phyloP scores from a whole-genome alignment of 768 basidiomycete species.

The Ramaria sp. region DNA sequence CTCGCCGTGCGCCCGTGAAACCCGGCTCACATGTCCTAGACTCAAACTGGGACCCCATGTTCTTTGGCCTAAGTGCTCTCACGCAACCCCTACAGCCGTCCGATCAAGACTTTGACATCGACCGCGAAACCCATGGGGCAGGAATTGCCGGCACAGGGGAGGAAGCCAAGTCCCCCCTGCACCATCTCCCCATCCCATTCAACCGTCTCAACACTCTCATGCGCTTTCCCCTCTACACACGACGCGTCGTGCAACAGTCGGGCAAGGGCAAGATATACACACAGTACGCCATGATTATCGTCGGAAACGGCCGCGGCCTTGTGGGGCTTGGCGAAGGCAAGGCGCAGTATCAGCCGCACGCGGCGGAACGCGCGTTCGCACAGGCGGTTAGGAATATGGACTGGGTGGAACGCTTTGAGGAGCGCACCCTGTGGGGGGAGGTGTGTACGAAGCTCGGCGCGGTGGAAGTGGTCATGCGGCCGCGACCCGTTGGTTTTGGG shows the following conservation, averaged over 20 bases:
- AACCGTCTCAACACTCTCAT: constrained; percentile 25
- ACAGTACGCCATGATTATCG: constrained; percentile 51
- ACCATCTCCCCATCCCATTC: constrained; percentile 7
- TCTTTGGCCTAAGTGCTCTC: background rate
- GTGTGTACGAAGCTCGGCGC: constrained; percentile 77
- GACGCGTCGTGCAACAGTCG: constrained; percentile 78
- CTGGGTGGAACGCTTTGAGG: constrained; percentile 87
- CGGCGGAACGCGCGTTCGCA: constrained; percentile 45
- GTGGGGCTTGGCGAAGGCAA: constrained; percentile 81
- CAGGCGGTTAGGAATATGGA: constrained; percentile 85
- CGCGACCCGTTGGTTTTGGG: constrained; percentile 84
- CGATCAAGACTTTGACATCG: background rate
- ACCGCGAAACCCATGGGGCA: background rate
- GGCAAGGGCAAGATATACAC: constrained; percentile 83
- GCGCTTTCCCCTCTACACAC: constrained; percentile 30
- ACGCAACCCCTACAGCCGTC: background rate
- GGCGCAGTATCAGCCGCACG: constrained; percentile 43
- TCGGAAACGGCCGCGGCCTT: constrained; percentile 76
- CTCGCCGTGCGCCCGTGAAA: background rate
- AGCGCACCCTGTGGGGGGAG: constrained; percentile 91
- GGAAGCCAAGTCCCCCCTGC: constrained; percentile 3
- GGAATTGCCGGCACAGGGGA: background rate
- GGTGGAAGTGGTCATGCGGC: constrained; percentile 71
- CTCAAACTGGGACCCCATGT: constrained; percentile 3
- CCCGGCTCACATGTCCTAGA: background rate